Evolutionary conservation across 2,329 filamentous ascomycete species (phyloP).

Genomic region (Botrytis paeoniae): DNA sequence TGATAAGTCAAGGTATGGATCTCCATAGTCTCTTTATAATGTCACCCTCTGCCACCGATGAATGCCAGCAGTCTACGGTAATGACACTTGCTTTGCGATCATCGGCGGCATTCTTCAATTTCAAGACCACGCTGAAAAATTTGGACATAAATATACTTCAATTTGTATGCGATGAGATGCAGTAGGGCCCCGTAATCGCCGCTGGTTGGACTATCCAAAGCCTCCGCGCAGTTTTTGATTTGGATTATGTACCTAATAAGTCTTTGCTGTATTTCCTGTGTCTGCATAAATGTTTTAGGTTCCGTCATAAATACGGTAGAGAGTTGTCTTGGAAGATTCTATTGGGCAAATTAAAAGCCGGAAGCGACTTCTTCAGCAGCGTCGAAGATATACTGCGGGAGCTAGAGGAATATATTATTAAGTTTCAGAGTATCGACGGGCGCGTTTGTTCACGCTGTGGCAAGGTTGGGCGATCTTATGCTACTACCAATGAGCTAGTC

Average conservation of each 20-base stretch:
- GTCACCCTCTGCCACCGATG: too few relatives aligned
- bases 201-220: neutral
- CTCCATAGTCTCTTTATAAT: too few relatives aligned
- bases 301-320: neutral
- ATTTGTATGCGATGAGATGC: neutral
- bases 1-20: neutral
- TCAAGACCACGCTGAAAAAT: neutral
- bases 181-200: too few relatives aligned
- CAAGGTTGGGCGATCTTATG: neutral
- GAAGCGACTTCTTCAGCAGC: neutral
- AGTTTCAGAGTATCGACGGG: neutral
- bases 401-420: neutral
- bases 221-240: neutral
- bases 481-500: neutral
- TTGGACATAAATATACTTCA: neutral
- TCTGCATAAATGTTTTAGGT: accelerated
- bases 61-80: too few relatives aligned
- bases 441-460: neutral
- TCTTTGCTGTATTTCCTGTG: neutral
- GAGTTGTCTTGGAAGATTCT: neutral
- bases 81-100: neutral
- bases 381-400: neutral
- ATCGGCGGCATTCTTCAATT: neutral
- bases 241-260: neutral
- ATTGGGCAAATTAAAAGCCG: neutral